Conservation (phyloP, 2,329 filamentous ascomycete species). For the Xylariales sp. region DNA sequence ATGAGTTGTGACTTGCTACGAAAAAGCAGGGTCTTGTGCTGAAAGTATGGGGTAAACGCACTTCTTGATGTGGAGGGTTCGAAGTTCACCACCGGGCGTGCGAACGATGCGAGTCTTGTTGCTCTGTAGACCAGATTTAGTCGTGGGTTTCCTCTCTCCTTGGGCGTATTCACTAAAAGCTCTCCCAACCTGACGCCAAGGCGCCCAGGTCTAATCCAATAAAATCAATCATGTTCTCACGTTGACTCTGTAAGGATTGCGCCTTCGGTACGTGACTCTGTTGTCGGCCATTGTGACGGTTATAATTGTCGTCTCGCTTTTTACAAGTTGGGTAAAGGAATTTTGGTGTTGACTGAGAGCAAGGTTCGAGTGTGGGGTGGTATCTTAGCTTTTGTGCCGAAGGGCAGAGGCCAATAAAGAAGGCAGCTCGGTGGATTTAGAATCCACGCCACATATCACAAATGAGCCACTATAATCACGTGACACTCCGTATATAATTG, state of each 20-base stretch:
- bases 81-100: constrained; percentile 95
- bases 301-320: constrained; percentile 42
- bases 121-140: constrained; percentile 72
- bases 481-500: background rate
- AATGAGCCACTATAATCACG: constrained; percentile 24
- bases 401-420: constrained; percentile 39
- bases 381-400: constrained; percentile 44
- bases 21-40: background rate
- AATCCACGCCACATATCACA: constrained; percentile 21
- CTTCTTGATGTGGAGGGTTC: constrained; percentile 99
- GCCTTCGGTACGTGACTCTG: constrained; percentile 67
- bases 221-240: constrained; percentile 15
- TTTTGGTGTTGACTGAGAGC: constrained; percentile 47
- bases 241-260: constrained; percentile 39
- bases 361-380: constrained; percentile 45
- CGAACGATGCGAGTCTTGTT: constrained; percentile 97
- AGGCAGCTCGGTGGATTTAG: background rate
- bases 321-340: constrained; percentile 44
- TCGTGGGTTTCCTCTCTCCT: background rate
- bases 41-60: constrained; percentile 19
- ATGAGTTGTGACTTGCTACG: background rate
- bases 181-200: no score
- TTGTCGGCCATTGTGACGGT: constrained; percentile 68
- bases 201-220: no score
- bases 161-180: background rate